phyloP scores from a whole-genome alignment of 176 grass and related monocot species.

The Rhynchospora breviuscula region DNA sequence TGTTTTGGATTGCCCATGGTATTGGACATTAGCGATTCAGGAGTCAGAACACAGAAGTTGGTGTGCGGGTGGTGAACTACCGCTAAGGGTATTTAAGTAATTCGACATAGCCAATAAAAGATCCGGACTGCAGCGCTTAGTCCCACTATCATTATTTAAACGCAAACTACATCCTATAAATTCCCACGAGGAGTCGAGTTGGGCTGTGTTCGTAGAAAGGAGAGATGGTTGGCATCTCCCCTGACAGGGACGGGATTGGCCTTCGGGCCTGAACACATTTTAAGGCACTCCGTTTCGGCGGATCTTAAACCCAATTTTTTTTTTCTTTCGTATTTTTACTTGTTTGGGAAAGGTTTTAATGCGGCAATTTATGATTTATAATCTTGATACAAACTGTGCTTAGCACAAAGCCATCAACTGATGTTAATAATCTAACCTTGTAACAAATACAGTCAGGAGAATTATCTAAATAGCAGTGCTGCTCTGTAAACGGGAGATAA shows the following conservation, averaged over 20 bases:
- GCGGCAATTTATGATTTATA: too few species aligned
- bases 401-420: too few species aligned
- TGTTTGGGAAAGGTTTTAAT: too few species aligned
- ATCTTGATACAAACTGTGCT: too few species aligned
- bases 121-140: neutral
- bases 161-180: neutral
- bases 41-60: neutral
- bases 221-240: constrained; percentile 97
- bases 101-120: too few species aligned
- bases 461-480: too few species aligned
- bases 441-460: too few species aligned
- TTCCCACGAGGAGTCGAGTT: neutral
- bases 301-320: constrained; percentile 52
- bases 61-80: neutral
- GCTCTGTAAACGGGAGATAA: too few species aligned
- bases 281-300: constrained; percentile 43
- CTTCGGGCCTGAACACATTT: constrained; percentile 40
- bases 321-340: neutral
- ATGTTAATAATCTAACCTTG: too few species aligned
- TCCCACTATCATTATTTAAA: neutral
- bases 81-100: too few species aligned
- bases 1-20: neutral
- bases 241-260: constrained; percentile 65
- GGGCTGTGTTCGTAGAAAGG: constrained; percentile 50
- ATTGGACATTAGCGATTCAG: neutral